Evolutionary conservation across 139 green algal genomes (phyloP).

Genomic region (Coelastrella sp.): DNA sequence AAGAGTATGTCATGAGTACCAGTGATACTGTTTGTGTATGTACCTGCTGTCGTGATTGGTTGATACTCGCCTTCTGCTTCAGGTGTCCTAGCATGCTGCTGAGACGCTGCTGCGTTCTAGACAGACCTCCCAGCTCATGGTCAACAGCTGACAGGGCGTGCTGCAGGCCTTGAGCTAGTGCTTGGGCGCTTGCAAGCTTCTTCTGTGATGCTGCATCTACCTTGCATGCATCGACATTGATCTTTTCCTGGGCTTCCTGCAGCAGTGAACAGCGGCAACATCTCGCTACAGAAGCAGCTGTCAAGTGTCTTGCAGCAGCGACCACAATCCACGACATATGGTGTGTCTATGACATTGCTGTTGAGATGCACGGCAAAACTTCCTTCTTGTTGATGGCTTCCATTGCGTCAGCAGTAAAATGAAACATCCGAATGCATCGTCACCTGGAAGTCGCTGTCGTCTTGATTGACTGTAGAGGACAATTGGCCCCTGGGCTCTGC

Average conservation of each 20-base stretch:
- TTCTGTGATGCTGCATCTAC: slow-evolving; percentile 17
- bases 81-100: neutral
- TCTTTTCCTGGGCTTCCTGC: slow-evolving; percentile 28
- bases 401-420: too few relatives aligned
- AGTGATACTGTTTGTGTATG: neutral
- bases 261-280: neutral
- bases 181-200: slow-evolving; percentile 5
- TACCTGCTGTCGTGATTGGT: slow-evolving; percentile 35
- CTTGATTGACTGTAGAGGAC: too few relatives aligned
- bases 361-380: too few relatives aligned
- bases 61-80: slow-evolving; percentile 8
- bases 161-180: neutral
- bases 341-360: too few relatives aligned
- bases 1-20: too few relatives aligned
- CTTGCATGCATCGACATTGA: neutral
- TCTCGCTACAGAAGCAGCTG: too few relatives aligned
- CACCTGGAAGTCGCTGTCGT: too few relatives aligned
- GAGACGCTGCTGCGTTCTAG: slow-evolving; percentile 12
- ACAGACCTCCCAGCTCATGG: neutral
- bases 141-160: neutral
- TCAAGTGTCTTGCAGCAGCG: too few relatives aligned
- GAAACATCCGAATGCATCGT: too few relatives aligned
- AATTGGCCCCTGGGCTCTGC: too few relatives aligned
- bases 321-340: too few relatives aligned
- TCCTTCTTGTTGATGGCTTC: too few relatives aligned